phyloP scores from a whole-genome alignment of 768 basidiomycete species.

The Leccinum disarticulatum region DNA sequence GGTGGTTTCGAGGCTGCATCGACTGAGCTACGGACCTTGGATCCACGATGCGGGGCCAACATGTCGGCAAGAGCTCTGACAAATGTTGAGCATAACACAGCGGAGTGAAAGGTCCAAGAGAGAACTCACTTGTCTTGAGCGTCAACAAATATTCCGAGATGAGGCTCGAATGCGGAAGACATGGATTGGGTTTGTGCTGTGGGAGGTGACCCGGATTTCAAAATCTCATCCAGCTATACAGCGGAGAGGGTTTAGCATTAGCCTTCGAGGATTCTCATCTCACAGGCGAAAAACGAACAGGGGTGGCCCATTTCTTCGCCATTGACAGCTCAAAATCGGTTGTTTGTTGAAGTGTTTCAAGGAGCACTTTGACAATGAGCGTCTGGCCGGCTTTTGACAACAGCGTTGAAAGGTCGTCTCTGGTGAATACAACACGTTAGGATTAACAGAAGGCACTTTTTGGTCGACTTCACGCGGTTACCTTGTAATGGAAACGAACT shows the following conservation, averaged over 20 bases:
- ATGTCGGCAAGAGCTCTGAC: conserved; percentile 84
- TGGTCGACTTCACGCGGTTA: conserved; percentile 28
- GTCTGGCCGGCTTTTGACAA: conserved; percentile 75
- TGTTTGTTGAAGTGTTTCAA: conserved; percentile 85
- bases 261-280: background rate
- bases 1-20: conserved; percentile 45
- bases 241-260: background rate
- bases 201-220: conserved; percentile 52
- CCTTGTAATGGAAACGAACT: conserved; percentile 92
- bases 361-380: conserved; percentile 71
- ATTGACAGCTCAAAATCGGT: conserved; percentile 86
- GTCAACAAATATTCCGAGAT: conserved; percentile 91
- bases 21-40: conserved; percentile 64
- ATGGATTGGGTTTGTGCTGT: conserved; percentile 62
- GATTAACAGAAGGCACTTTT: background rate
- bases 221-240: conserved; percentile 61
- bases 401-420: conserved; percentile 81
- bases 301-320: conserved; percentile 76
- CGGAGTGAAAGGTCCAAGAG: background rate
- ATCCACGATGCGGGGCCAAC: conserved; percentile 74
- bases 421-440: conserved; percentile 27
- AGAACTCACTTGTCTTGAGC: conserved; percentile 89
- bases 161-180: conserved; percentile 87
- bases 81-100: background rate
- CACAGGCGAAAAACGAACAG: conserved; percentile 45